Evolutionary conservation across 2,329 filamentous ascomycete genomes (phyloP).

Genomic region (Talaromyces funiculosus): DNA sequence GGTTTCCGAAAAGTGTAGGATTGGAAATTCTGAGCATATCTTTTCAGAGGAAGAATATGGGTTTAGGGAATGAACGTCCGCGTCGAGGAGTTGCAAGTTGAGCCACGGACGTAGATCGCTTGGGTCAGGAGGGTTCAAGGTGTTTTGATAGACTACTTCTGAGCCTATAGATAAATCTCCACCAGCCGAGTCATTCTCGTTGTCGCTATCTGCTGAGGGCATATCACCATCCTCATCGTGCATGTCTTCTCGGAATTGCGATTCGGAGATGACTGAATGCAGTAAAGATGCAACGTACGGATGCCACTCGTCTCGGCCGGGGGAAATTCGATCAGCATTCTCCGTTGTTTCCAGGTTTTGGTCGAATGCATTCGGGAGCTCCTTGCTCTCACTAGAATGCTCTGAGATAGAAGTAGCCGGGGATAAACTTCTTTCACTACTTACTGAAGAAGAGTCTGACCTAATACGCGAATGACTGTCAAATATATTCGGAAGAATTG

Average conservation of each 20-base stretch:
- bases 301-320: neutral
- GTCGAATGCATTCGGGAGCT: neutral
- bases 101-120: neutral
- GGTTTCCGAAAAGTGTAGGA: constrained; percentile 39
- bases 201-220: neutral
- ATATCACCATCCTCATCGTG: neutral
- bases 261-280: neutral
- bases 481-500: constrained; percentile 26
- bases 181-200: neutral
- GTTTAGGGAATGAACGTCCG: neutral
- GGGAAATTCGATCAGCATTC: neutral
- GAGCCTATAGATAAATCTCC: neutral
- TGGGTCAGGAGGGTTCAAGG: neutral
- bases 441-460: neutral
- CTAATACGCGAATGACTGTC: constrained; percentile 21
- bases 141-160: neutral
- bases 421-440: neutral
- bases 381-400: neutral
- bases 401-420: neutral
- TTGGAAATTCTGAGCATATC: constrained; percentile 26
- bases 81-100: neutral
- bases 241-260: neutral
- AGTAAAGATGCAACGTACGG: neutral
- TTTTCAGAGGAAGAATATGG: neutral
- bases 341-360: neutral